Evolutionary conservation across 2,329 filamentous ascomycete species (phyloP).

Genomic region (Trichoderma citrinoviride): DNA sequence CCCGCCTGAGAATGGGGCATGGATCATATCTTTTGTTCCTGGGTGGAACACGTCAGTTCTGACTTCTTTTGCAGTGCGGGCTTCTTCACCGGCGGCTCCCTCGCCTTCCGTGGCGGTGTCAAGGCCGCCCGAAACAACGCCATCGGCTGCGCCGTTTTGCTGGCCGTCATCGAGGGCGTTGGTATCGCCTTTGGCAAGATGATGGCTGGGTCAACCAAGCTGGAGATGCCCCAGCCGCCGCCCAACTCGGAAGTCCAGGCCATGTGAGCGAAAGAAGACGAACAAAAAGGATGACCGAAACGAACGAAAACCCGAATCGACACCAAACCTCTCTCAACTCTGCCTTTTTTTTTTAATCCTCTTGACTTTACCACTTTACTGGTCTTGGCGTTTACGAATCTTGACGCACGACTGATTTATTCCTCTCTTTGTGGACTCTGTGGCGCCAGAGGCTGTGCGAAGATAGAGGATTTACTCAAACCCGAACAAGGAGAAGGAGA

Average conservation of each 20-base stretch:
- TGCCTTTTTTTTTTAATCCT: conserved; percentile 14
- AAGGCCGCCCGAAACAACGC: conserved; percentile 92
- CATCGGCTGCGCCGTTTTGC: conserved; percentile 89
- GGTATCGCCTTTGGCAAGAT: conserved; percentile 94
- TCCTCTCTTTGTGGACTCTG: not conserved
- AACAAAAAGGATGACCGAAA: conserved; percentile 4
- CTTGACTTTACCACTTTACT: conserved; percentile 22
- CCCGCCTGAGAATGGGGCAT: not conserved
- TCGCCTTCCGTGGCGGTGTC: conserved; percentile 87
- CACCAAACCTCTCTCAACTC: conserved; percentile 19
- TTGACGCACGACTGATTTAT: conserved; percentile 1
- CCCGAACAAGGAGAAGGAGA: conserved; percentile 16
- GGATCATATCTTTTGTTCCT: too few species aligned
- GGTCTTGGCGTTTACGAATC: conserved; percentile 21
- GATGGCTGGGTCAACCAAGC: conserved; percentile 83
- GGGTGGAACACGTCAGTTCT: too few species aligned
- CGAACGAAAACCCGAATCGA: not conserved
- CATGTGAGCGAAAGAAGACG: conserved; percentile 25
- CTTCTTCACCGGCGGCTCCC: conserved; percentile 90
- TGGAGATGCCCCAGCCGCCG: conserved; percentile 54
- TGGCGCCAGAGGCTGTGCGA: not conserved
- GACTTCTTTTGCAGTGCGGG: conserved; percentile 55
- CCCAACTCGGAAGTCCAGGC: conserved; percentile 33
- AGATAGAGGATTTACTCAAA: conserved; percentile 12
- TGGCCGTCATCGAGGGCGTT: conserved; percentile 96